These are phyloP conservation scores for Volvariella volvacea DNA, from an alignment of 1,284 basidiomycete genomes.

Conservation along the genomic window DNA sequence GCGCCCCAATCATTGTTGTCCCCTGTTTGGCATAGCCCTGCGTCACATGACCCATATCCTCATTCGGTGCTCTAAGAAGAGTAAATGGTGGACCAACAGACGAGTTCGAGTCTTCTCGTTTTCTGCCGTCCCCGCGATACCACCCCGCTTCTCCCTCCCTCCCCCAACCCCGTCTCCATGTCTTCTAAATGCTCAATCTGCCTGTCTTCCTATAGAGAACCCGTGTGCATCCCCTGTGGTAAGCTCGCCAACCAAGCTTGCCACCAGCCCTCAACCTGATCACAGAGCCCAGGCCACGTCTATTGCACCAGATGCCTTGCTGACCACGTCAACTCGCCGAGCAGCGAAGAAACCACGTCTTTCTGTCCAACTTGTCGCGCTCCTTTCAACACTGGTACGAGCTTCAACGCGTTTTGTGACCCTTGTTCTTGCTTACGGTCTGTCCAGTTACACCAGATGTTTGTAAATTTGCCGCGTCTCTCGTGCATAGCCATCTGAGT, in stretches of 20 bases:
- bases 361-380: slow-evolving; percentile 55
- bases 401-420: not conserved
- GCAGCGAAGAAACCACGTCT: slow-evolving; percentile 29
- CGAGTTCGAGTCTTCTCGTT: no score
- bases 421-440: not conserved
- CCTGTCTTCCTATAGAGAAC: slow-evolving; percentile 41
- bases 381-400: slow-evolving; percentile 45
- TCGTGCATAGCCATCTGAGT: slow-evolving; percentile 18
- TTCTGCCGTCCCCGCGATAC: no score
- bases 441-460: slow-evolving; percentile 22
- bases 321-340: slow-evolving; percentile 36
- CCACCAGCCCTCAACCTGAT: not conserved
- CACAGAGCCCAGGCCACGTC: slow-evolving; percentile 43
- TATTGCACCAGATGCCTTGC: slow-evolving; percentile 54
- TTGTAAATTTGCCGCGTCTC: slow-evolving; percentile 4
- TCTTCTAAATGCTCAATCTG: slow-evolving; percentile 53
- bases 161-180: slow-evolving; percentile 29
- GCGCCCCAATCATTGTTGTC: no score
- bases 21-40: no score
- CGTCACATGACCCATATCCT: no score
- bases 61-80: no score
- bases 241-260: slow-evolving; percentile 12
- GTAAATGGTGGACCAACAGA: no score
- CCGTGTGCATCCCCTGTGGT: slow-evolving; percentile 61
- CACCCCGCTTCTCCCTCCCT: no score